Percentiles rank a stretch among this genome's conserved stretches.
Evolutionary conservation across 2,329 filamentous ascomycete genomes (phyloP).

Genomic region (Stylonectria norvegica): DNA sequence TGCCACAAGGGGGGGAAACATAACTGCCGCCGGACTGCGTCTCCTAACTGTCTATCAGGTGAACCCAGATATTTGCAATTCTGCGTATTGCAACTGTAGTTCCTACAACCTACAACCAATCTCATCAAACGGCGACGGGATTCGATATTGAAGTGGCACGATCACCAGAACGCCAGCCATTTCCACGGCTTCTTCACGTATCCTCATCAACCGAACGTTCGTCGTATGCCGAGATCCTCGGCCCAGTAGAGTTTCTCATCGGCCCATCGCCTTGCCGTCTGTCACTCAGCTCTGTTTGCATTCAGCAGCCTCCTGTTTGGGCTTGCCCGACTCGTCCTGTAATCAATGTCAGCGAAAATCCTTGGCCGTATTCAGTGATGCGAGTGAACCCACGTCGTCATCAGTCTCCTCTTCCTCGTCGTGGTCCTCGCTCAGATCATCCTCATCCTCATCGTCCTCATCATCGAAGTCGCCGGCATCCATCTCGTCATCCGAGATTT

Average conservation of each 20-base stretch:
- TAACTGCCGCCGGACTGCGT: too few species aligned
- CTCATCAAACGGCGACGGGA: too few species aligned
- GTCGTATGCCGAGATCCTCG: slow-evolving; percentile 10
- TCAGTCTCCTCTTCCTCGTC: slow-evolving; percentile 80
- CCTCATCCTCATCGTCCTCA: slow-evolving; percentile 89
- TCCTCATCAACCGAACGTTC: too few species aligned
- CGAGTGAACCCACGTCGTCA: slow-evolving; percentile 59
- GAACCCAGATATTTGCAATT: slow-evolving; percentile 24
- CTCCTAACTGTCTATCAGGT: slow-evolving; percentile 28
- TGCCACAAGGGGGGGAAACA: too few species aligned
- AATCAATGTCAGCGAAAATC: slow-evolving; percentile 20
- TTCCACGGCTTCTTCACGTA: too few species aligned
- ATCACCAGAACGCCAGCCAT: too few species aligned
- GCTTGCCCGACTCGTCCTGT: slow-evolving; percentile 82
- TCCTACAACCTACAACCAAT: slow-evolving; percentile 28
- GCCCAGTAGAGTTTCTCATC: slow-evolving; percentile 21
- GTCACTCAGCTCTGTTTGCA: slow-evolving; percentile 84
- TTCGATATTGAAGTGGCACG: too few species aligned
- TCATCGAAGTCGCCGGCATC: slow-evolving; percentile 82
- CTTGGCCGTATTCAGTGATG: not conserved
- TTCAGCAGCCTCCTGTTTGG: slow-evolving; percentile 90
- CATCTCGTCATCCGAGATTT: slow-evolving; percentile 77
- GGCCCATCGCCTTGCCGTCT: slow-evolving; percentile 34
- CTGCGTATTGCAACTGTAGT: slow-evolving; percentile 22
- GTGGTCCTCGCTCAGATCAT: slow-evolving; percentile 78